Percentiles rank a stretch among this genome's conserved stretches.
phyloP scores from a whole-genome alignment of 1,284 basidiomycete species.

The Sporisorium scitamineum region DNA sequence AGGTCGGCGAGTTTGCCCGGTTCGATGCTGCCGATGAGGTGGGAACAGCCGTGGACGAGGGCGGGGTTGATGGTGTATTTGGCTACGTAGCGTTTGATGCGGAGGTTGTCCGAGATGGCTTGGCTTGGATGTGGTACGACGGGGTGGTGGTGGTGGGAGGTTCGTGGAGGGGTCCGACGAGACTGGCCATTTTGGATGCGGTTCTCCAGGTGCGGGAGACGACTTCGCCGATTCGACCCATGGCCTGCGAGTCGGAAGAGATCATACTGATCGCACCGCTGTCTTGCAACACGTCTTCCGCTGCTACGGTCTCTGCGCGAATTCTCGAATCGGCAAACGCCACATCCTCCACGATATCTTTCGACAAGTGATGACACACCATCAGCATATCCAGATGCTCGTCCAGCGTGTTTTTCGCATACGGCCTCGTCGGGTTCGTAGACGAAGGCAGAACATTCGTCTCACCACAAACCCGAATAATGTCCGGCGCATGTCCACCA shows the following conservation, averaged over 20 bases:
- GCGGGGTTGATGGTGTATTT: conserved; percentile 99
- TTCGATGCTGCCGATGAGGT: conserved; percentile 86
- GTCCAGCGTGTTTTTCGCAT: conserved; percentile 89
- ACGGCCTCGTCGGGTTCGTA: conserved; percentile 96
- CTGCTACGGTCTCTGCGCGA: conserved; percentile 94
- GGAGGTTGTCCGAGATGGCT: conserved; percentile 81
- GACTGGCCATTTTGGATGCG: conserved; percentile 90
- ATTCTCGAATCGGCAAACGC: conserved; percentile 98
- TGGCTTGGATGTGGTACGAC: conserved; percentile 71
- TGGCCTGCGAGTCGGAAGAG: conserved; percentile 93
- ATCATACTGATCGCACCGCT: conserved; percentile 94
- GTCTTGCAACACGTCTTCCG: conserved; percentile 96
- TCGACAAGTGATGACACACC: conserved; percentile 74
- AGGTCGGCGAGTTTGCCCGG: conserved; percentile 89
- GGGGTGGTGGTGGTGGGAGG: not conserved
- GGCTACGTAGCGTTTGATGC: conserved; percentile 95
- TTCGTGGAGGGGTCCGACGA: conserved; percentile 77
- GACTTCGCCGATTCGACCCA: conserved; percentile 95
- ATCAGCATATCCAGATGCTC: conserved; percentile 99
- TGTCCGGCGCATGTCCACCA: conserved; percentile 97
- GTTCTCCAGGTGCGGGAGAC: conserved; percentile 94
- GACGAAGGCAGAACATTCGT: conserved; percentile 95
- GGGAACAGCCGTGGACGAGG: conserved; percentile 90
- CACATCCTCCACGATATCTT: conserved; percentile 81
- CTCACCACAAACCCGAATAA: conserved; percentile 92